Percentiles rank a stretch among this genome's conserved stretches.
These are phyloP conservation scores for Aphanocladium album DNA, from an alignment of 2,329 filamentous ascomycete species.

Conservation along the genomic window DNA sequence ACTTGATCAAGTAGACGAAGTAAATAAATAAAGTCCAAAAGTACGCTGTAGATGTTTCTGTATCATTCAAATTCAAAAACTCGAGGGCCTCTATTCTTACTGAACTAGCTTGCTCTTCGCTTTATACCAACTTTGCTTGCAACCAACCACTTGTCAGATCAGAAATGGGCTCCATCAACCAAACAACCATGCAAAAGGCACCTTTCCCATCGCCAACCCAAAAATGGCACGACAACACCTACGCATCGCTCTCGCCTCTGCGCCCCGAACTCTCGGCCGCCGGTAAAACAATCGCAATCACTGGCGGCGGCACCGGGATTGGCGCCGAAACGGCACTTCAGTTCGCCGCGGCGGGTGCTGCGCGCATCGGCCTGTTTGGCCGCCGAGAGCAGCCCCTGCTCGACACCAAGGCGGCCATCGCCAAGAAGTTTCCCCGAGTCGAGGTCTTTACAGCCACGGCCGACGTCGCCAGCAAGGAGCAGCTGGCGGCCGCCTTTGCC, in stretches of 20 bases:
- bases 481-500: slow-evolving; percentile 11
- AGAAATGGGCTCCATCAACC: slow-evolving; percentile 1
- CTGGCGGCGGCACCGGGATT: slow-evolving; percentile 49
- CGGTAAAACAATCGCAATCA: slow-evolving; percentile 47
- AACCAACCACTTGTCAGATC: too few relatives aligned
- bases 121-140: too few relatives aligned
- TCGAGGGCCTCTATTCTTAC: too few relatives aligned
- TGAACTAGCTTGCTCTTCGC: too few relatives aligned
- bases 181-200: not conserved
- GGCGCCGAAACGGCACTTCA: slow-evolving; percentile 38
- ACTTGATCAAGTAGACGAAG: too few relatives aligned
- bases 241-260: slow-evolving; percentile 22
- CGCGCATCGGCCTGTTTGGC: slow-evolving; percentile 44
- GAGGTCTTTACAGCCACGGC: slow-evolving; percentile 9
- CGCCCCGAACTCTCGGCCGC: slow-evolving; percentile 22
- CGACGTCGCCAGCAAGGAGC: slow-evolving; percentile 15
- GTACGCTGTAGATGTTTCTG: too few relatives aligned
- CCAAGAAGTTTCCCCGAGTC: slow-evolving; percentile 16
- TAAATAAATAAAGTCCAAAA: too few relatives aligned
- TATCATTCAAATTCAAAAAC: too few relatives aligned
- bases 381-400: slow-evolving; percentile 23
- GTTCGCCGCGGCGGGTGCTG: slow-evolving; percentile 37
- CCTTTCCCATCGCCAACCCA: slow-evolving; percentile 17
- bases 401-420: slow-evolving; percentile 19
- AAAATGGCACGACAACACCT: slow-evolving; percentile 17